Percentiles rank a stretch among this genome's conserved stretches.
Evolutionary conservation across 768 basidiomycete genomes (phyloP).

Genomic region (Pulveroboletus sp.): DNA sequence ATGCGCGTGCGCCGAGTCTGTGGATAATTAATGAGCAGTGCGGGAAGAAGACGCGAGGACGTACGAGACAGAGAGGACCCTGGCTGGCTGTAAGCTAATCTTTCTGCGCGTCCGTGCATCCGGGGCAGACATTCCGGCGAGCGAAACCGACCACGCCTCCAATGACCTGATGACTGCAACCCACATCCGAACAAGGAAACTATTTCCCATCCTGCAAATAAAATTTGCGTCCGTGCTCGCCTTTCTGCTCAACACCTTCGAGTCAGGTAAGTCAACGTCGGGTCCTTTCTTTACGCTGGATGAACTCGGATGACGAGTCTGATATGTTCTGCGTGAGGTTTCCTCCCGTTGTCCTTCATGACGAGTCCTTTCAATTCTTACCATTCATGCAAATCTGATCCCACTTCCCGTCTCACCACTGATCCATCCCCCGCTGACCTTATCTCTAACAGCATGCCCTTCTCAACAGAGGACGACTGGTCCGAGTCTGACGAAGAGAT

Average conservation of each 20-base stretch:
- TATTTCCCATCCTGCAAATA: conserved; percentile 14
- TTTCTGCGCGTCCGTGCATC: conserved; percentile 64
- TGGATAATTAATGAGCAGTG: conserved; percentile 1
- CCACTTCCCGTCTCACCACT: conserved; percentile 6
- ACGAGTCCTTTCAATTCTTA: conserved; percentile 61
- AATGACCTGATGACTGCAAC: neutral
- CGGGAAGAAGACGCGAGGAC: conserved; percentile 20
- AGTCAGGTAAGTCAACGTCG: conserved; percentile 18
- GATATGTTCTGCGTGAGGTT: conserved; percentile 56
- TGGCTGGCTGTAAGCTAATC: conserved; percentile 55
- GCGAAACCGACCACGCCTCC: neutral
- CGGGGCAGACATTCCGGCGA: conserved; percentile 49
- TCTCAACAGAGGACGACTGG: conserved; percentile 54
- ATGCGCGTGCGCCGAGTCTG: conserved; percentile 49
- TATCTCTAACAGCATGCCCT: conserved; percentile 35
- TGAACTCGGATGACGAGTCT: conserved; percentile 80
- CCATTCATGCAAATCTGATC: conserved; percentile 96
- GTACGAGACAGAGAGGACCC: conserved; percentile 51
- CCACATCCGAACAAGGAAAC: conserved; percentile 12
- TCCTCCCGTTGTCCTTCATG: conserved; percentile 51
- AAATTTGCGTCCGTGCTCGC: neutral
- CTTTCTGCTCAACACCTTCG: conserved; percentile 2
- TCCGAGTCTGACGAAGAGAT: conserved; percentile 77
- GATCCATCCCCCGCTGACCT: conserved; percentile 2
- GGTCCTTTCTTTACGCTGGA: conserved; percentile 27